Base-by-base conservation (phyloP, 805 yeast species). In the Ogataea philodendri region DNA sequence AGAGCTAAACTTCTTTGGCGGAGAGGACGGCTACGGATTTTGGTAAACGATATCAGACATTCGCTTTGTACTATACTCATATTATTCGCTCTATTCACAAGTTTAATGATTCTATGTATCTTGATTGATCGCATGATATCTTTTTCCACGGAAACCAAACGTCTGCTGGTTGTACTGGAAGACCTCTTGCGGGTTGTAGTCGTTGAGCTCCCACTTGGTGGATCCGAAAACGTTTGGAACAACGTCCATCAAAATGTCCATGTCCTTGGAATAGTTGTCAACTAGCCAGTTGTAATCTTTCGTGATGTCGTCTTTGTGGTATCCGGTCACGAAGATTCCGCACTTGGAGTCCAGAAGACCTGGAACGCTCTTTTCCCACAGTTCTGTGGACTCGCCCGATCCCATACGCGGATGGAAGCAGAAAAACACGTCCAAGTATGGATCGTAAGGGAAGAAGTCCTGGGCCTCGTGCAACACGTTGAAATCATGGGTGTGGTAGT, bases 401-500 rank as follows among this genome's bases (percentile, higher is more conserved):
- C 86, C 81, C 55, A 88, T 76, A 25, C 96, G 96, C 3, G 98
- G 97, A 60, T 90, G 97, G 83, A 90, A 93, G 35, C 85, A 70
- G 74, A 87, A 88, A 63, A 93, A 93, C 17, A 78, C 77, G 59
- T 93, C 98, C 57, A 86, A 73, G 62, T 90, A 93, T 28, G 99
- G 98, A 60, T 93, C 98, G 60, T 89, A 93, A 5, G 98, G 98
- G 79, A 87, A 86, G 60, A 93, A 85, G 63, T 90, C 97, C 52
- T 89, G 93, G 31, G 86, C 81, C 52, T 88, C 88, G 63, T 93
- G 95, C 43, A 84, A 70, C 24, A 84, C 90, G 56, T 88, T 87
- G 78, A 93, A 93, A 62, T 82, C 89, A 52, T 85, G 84, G 1
- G 97, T 87, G 62, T 89, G 95, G 64, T 83, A 82, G 39, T 82